Conservation (phyloP, 768 basidiomycete species). For the Galerina marginata region DNA sequence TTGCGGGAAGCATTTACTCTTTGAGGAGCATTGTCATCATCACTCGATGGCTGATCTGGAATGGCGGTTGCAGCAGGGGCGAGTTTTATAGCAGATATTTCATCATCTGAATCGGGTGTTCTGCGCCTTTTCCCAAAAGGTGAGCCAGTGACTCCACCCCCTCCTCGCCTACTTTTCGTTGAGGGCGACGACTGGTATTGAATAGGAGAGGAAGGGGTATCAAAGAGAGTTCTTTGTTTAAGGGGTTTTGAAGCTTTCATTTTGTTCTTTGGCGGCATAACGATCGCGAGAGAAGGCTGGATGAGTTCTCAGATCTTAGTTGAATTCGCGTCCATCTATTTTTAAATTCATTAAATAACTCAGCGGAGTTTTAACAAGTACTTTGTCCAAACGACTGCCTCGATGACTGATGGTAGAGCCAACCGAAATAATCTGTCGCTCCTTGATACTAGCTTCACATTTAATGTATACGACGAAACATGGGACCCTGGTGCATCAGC, state of each 20-base stretch:
- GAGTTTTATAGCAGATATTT: constrained; percentile 58
- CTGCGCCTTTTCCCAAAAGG: constrained; percentile 4
- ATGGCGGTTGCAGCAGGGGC: constrained; percentile 36
- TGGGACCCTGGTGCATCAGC: constrained; percentile 14
- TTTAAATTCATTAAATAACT: no score
- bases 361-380: no score
- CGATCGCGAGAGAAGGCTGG: no score
- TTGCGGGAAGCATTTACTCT: neutral
- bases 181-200: neutral
- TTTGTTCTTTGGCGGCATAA: constrained; percentile 9
- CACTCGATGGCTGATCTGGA: constrained; percentile 13
- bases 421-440: constrained; percentile 14
- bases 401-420: constrained; percentile 4
- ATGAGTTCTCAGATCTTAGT: no score
- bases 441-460: constrained; percentile 26
- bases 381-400: neutral
- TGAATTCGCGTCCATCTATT: no score
- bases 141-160: neutral
- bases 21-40: constrained; percentile 15
- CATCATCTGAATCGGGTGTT: constrained; percentile 41
- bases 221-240: constrained; percentile 51
- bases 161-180: neutral
- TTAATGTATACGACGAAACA: constrained; percentile 28
- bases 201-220: constrained; percentile 8
- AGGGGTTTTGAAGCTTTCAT: constrained; percentile 29